Evolutionary conservation across 2,329 filamentous ascomycete genomes (phyloP), one percentile per base, ranked within the genome.

Genomic region (Neocatenulostroma microsporum): DNA sequence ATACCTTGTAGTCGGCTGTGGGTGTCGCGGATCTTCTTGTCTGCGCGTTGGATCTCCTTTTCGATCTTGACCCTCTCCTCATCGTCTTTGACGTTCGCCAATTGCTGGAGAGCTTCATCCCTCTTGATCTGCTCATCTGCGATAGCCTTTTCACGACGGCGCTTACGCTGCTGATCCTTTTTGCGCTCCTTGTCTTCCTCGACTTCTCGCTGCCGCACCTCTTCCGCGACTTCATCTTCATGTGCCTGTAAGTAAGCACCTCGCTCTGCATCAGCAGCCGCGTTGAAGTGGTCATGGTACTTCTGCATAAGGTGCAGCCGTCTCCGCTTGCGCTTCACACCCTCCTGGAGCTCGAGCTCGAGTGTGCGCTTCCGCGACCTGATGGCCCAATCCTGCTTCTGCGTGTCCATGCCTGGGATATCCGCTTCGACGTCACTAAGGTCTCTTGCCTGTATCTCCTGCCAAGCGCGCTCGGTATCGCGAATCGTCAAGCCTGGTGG

Each of bases 91-190:
- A 85, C 83, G 36, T 80, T 76, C 40, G 82, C 75, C 8, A 88
- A 85, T 47, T 82, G 82, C 45, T 82, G 79, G 29, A 94, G 70
- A 4, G 86, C 84, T 48, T 82, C 76, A 3, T 82, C 77, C 46
- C 91, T 84, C 65, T 93, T 91, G 57, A 87, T 81, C 57, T 72
- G 70, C 52, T 95, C 89, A 51, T 93, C 83, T 5, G 87, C 89
- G 41, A 93, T 82, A 3, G 87, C 87, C 71, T 95, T 95, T 60
- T 96, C 89, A 13, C 91, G 82, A 28, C 91, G 81, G 42, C 91
- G 78, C 68, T 96, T 98, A 46, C 91, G 83, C 61, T 98, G 91
- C 86, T 98, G 96, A 57, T 98, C 91, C 68, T 98, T 98, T 70
- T 98, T 98, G 47, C 91, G 85, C 64, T 98, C 91, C 66, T 98